Percentiles rank a stretch among this genome's conserved stretches.
Evolutionary conservation across 345 rosid species (phyloP).

Genomic region (Corchorus capsularis): DNA sequence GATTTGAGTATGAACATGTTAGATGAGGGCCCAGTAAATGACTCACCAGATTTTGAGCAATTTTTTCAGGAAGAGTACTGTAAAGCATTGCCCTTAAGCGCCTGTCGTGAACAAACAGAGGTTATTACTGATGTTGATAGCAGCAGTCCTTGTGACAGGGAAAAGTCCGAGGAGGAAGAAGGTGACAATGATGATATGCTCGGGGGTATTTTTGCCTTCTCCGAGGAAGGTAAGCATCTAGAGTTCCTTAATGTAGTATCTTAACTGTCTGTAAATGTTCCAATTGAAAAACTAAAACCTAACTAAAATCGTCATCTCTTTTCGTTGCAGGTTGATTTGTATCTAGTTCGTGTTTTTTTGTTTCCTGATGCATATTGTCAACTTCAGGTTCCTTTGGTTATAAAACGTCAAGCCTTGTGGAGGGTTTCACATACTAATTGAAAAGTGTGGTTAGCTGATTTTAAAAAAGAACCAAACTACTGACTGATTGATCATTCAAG

Average conservation of each 20-base stretch:
- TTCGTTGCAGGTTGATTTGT: constrained; percentile 51
- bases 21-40: constrained; percentile 53
- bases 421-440: constrained; percentile 45
- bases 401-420: constrained; percentile 25
- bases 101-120: constrained; percentile 40
- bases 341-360: constrained; percentile 18
- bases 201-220: constrained; percentile 93
- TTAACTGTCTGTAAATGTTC: neutral
- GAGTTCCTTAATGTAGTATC: neutral
- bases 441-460: constrained; percentile 26
- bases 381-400: constrained; percentile 19
- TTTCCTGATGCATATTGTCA: neutral
- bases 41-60: constrained; percentile 63
- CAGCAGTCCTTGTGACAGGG: constrained; percentile 56
- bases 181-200: constrained; percentile 80
- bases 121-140: constrained; percentile 43
- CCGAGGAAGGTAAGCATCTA: constrained; percentile 72
- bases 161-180: constrained; percentile 73
- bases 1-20: constrained; percentile 58
- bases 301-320: constrained; percentile 12
- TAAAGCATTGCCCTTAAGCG: constrained; percentile 33
- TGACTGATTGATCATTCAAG: constrained; percentile 57
- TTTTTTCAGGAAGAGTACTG: constrained; percentile 74
- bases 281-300: neutral
- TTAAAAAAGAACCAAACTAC: constrained; percentile 33